Percentiles rank a stretch among this genome's conserved stretches.
phyloP scores from a whole-genome alignment of 495 filamentous ascomycete genomes.

The Cercophora scortea region DNA sequence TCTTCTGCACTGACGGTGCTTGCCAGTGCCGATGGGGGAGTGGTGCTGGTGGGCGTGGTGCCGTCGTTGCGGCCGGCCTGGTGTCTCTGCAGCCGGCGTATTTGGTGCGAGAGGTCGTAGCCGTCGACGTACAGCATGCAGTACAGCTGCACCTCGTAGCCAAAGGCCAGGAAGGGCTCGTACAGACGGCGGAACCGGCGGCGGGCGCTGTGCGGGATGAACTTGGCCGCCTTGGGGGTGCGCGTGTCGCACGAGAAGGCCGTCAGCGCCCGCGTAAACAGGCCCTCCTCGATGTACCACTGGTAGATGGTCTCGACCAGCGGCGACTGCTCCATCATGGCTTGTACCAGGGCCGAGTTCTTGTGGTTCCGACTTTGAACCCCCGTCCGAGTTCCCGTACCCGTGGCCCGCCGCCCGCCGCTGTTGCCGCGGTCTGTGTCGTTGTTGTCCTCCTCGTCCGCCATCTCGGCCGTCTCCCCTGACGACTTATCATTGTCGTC shows the following conservation, averaged over 20 bases:
- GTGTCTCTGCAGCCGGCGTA: not conserved
- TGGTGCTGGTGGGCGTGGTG: not conserved
- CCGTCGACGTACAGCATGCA: slow-evolving; percentile 6
- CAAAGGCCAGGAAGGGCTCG: slow-evolving; percentile 6
- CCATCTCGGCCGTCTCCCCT: not conserved
- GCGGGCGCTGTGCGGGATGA: not conserved
- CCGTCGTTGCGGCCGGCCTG: not conserved
- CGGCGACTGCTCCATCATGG: not conserved
- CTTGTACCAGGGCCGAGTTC: not conserved
- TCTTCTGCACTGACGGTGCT: not conserved
- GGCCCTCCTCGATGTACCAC: slow-evolving; percentile 1
- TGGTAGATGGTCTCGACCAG: not conserved
- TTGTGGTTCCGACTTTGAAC: not conserved
- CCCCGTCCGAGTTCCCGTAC: too few species aligned
- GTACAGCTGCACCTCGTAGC: slow-evolving; percentile 9
- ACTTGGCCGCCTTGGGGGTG: not conserved
- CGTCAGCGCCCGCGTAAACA: slow-evolving; percentile 1
- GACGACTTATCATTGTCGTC: not conserved
- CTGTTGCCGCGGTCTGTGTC: not conserved
- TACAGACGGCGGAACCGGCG: not conserved
- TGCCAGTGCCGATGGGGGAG: too few species aligned
- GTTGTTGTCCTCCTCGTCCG: not conserved
- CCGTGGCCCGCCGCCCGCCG: not conserved
- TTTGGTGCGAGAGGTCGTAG: slow-evolving; percentile 4
- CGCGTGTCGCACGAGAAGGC: slow-evolving; percentile 3